Evolutionary conservation across 2,329 filamentous ascomycete genomes (phyloP).

Genomic region (Fusarium goolgardi): DNA sequence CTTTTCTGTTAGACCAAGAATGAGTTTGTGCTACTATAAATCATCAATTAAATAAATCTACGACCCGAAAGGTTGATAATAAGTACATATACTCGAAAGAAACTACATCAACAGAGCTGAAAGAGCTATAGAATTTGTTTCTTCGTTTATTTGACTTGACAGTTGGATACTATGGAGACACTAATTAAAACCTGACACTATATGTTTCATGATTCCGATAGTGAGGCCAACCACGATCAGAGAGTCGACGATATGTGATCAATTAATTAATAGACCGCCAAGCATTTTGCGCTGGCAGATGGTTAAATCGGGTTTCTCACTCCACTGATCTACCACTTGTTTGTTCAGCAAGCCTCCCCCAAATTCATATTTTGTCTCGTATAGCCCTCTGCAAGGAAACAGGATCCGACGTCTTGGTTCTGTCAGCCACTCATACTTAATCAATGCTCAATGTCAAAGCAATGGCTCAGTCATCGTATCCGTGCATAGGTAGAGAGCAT

Average conservation of each 20-base stretch:
- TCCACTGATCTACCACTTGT: slow-evolving; percentile 15
- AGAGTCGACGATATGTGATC: not conserved
- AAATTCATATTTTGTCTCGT: not conserved
- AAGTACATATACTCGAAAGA: not conserved
- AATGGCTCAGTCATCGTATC: slow-evolving; percentile 1
- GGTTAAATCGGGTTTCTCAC: not conserved
- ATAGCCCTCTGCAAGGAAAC: not conserved
- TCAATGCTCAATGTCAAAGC: slow-evolving; percentile 11
- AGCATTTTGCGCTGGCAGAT: not conserved
- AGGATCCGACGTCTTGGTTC: slow-evolving; percentile 1
- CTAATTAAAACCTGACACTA: slow-evolving; percentile 8
- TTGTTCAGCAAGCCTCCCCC: not conserved
- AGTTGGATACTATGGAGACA: not conserved
- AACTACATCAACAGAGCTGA: not conserved
- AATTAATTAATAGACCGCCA: slow-evolving; percentile 4
- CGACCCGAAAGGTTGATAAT: slow-evolving; percentile 1
- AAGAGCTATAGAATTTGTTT: not conserved
- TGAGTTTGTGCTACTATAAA: slow-evolving; percentile 5
- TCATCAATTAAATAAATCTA: not conserved
- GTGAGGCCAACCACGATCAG: slow-evolving; percentile 7
- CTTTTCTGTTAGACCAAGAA: not conserved
- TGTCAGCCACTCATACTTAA: slow-evolving; percentile 12
- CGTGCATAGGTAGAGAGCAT: slow-evolving; percentile 18
- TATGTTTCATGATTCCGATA: slow-evolving; percentile 8
- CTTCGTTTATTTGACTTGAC: not conserved